Evolutionary conservation across 176 grass and related monocot species (phyloP), one percentile per base, ranked within the genome.

Genomic region (Chrysopogon serrulatus): DNA sequence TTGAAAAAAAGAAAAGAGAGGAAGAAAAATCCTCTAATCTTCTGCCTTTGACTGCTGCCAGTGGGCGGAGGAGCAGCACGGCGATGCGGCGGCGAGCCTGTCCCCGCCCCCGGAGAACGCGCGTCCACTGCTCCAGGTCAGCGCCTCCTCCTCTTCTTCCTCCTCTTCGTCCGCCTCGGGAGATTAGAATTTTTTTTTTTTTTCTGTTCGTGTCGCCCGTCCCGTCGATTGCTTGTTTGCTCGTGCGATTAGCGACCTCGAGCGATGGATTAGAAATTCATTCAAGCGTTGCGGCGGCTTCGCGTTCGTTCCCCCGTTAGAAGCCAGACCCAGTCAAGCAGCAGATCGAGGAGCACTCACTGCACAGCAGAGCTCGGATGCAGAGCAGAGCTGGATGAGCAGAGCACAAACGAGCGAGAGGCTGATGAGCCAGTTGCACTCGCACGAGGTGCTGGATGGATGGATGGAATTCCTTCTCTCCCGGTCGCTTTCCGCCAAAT

Each of bases 281-380:
- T n/a, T n/a, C 16, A 41, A 40, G 37, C 33, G 21, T 10, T 23
- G 9, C 56, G 4, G 3, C 13, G 0, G n/a, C 18, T 65, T 17
- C 34, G 14, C 32, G 4, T 5, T n/a, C 15, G 13, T 18, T 30
- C 36, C 14, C 19, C 47, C 5, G 4, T 15, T 28, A 15, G 24
- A 8, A 59, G 26, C 9, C 3, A 33, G 8, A 9, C 53, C 18
- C 23, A 5, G n/a, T n/a, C 26, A 37, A 49, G 24, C 84, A 90
- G 88, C 84, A 86, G 65, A 87, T 90, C 40, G 74, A 87, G 66
- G 74, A 87, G 59, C 79, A 49, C n/a, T n/a, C n/a, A n/a, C 51
- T 56, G 51, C 53, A 24, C 23, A 59, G 54, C 68, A 79, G 80
- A 79, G 60, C 39, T 63, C 56, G 84, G 88, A 68, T 90, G 68